Base-by-base conservation (phyloP, 805 yeast species). In the Groenewaldozyma tartarivorans region DNA sequence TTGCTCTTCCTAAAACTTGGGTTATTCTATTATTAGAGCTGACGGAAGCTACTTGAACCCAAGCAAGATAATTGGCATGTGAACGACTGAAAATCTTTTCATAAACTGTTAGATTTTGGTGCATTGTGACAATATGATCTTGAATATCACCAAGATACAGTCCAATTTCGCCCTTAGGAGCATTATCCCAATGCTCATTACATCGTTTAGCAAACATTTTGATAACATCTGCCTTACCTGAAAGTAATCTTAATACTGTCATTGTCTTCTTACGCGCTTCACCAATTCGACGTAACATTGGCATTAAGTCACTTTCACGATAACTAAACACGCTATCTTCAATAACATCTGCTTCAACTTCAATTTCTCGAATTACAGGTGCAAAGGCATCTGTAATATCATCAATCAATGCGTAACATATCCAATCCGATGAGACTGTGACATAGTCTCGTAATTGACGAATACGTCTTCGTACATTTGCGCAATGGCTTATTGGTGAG, bases 41-140 rank as follows among this genome's bases (percentile, higher is more conserved):
- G 58, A 90, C 86, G 1, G 94, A 81, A 61, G 86, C 94, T 33
- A 90, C 96, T 63, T 88, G 96, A 51, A 90, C 67, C 56, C 87
- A 96, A 0, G 96, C 96, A 58, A 90, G 67, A 60, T 90, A 90
- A 55, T 88, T 90, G 15, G 95, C 73, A 59, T 90, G 96, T 1
- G 94, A 81, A 51, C 96, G 74, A 35, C 94, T 79, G 57, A 90
- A 81, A 53, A 90, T 90, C 71, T 88, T 88, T 58, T 90, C 98
- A 57, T 86, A 88, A 2, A 94, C 83, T 33, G 80, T 62, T 57
- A 90, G 70, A 55, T 86, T 88, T 64, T 87, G 96, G 62, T 77
- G 82, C 96, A 90, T 90, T 15, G 97, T 90, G 44, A 88, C 79
- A 54, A 90, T 82, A 73, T 88, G 97, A 70, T 88, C 96, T 64